Base-by-base conservation (phyloP, 1,139 yeast genomes). In the Oligophagozyma castellii region DNA sequence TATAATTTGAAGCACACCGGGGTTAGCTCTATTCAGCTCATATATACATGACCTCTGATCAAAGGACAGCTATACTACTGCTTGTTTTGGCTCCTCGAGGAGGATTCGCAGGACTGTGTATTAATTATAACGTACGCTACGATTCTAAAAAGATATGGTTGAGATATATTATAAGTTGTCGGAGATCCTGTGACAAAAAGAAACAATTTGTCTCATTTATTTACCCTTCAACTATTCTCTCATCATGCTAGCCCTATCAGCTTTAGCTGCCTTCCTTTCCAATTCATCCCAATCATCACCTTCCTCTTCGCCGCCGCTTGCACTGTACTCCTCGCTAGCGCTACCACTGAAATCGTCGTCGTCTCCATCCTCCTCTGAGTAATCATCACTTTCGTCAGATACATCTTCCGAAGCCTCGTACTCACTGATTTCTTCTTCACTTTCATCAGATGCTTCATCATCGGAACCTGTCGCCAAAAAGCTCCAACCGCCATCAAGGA, bases 401-500 rank as follows among this genome's bases (percentile, higher is more conserved):
- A 86, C 86, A 46, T 77, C 77, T 16, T 67, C 79, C 26, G 59
- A 55, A 2, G 56, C 60, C 37, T 59, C 63, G 27, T 56, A 58
- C 30, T 59, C 64, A 26, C 60, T 55, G 12, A 52, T 39, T 40
- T 53, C 56, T 23, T 64, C 70, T 31, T 70, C 79, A 34, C 56
- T 55, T 32, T 67, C 75, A 29, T 67, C 71, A 22, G 68, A 77
- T 30, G 65, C 72, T 39, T 69, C 79, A 24, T 70, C 70, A 32
- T 70, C 77, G 7, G 77, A 75, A 24, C 67, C 71, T 18, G 76
- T 76, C 14, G 83, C 76, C 53, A 89, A 69, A 69, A 89, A 83
- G 23, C 73, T 69, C 99, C 99, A 89, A 31, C 98, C 96, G 31
- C 98, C 98, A 48, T 79, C 89, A 23, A 72, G 65, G 56, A 86